Conservation (phyloP, 768 basidiomycete species). For the Tylopilus subfusipes region DNA sequence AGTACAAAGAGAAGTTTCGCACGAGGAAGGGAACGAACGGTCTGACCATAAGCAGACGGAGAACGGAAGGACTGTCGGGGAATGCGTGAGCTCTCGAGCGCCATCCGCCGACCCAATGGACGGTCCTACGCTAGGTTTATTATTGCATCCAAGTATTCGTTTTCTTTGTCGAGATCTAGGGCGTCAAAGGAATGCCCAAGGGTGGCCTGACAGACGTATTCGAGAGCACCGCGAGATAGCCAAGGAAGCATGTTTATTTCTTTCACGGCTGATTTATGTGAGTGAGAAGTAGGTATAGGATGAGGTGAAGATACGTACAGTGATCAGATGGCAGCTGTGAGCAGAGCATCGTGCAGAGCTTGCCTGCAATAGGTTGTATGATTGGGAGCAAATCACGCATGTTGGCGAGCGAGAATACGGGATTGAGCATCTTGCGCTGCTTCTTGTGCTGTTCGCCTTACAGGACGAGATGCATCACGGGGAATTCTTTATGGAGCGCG, state of each 20-base stretch:
- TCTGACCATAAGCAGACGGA: constrained; percentile 29
- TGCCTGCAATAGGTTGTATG: constrained; percentile 33
- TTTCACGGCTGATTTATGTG: constrained; percentile 13
- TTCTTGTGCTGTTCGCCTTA: constrained; percentile 30
- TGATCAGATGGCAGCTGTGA: constrained; percentile 22
- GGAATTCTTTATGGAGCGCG: neutral
- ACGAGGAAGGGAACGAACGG: constrained; percentile 32
- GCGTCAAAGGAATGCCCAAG: constrained; percentile 35
- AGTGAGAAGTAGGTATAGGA: neutral
- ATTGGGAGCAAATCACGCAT: constrained; percentile 31
- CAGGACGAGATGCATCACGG: neutral
- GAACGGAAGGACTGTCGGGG: constrained; percentile 21
- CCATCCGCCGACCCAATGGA: neutral
- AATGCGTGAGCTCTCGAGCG: neutral
- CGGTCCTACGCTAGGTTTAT: constrained; percentile 29
- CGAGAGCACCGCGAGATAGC: constrained; percentile 33
- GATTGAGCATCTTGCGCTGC: constrained; percentile 34
- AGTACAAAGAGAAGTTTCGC: constrained; percentile 26
- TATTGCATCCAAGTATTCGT: constrained; percentile 30
- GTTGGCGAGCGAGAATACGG: constrained; percentile 31
- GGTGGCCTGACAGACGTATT: constrained; percentile 34
- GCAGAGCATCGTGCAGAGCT: constrained; percentile 19
- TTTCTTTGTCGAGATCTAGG: constrained; percentile 23
- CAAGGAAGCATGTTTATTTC: constrained; percentile 36
- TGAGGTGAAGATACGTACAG: constrained; percentile 14